Evolutionary conservation across 345 rosid species (phyloP).

Genomic region (Odontarrhena argentea): DNA sequence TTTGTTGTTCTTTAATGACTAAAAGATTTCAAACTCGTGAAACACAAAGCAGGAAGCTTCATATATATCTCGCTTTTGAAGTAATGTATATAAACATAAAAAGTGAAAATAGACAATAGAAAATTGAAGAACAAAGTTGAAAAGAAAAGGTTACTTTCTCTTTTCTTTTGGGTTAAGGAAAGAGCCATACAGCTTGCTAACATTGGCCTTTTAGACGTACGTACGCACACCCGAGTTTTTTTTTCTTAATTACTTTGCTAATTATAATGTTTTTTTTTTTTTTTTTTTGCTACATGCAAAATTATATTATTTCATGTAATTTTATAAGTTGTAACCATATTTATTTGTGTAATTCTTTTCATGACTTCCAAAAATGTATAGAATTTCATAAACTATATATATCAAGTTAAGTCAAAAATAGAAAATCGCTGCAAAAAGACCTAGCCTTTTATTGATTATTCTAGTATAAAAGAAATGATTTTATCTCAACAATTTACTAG

Average conservation of each 20-base stretch:
- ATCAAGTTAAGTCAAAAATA: no score
- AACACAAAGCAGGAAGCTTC: constrained; percentile 20
- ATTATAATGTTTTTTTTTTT: background rate
- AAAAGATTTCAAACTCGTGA: constrained; percentile 30
- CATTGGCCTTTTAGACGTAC: constrained; percentile 3
- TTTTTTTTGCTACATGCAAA: constrained; percentile 10
- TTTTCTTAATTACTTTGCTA: background rate
- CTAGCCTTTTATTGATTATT: no score
- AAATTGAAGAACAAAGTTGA: constrained; percentile 14
- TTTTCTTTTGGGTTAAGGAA: constrained; percentile 36
- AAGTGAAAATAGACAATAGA: background rate
- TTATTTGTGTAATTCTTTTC: background rate
- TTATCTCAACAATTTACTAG: no score
- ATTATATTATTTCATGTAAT: constrained; percentile 2
- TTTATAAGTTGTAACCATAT: background rate
- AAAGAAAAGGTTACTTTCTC: constrained; percentile 17
- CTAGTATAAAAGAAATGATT: no score
- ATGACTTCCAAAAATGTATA: background rate
- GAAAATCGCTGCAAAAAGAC: no score
- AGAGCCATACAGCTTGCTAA: constrained; percentile 35
- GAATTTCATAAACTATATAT: no score
- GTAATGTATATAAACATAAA: constrained; percentile 1
- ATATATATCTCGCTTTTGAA: constrained; percentile 13
- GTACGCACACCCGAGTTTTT: constrained; percentile 17
- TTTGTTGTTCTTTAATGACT: constrained; percentile 26